Evolutionary conservation across 139 green algal genomes (phyloP).

Genomic region (Tetraselmis striata): DNA sequence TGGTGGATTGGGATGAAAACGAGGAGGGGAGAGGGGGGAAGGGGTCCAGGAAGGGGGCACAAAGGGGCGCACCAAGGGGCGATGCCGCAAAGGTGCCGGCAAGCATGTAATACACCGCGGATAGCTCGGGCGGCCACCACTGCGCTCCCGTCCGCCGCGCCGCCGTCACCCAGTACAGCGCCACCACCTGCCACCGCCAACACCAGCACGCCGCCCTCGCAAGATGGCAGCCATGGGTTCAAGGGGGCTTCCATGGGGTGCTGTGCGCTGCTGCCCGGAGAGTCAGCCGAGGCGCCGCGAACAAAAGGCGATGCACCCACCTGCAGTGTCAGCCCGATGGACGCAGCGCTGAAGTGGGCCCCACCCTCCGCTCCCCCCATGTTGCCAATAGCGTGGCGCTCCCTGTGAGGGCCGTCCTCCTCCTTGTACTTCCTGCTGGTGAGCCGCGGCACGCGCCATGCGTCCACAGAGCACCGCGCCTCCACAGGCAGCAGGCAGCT

Average conservation of each 20-base stretch:
- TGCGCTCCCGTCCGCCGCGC: neutral
- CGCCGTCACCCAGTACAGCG: neutral
- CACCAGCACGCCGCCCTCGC: neutral
- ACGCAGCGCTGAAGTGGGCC: neutral
- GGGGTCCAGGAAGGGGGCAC: too few relatives aligned
- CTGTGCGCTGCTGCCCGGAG: too few relatives aligned
- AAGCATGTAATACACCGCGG: neutral
- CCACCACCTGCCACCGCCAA: neutral
- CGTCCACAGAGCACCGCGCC: neutral
- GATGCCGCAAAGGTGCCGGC: neutral
- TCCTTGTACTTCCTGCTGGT: neutral
- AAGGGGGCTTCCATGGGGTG: too few relatives aligned
- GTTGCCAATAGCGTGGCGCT: neutral
- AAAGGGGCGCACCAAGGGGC: neutral
- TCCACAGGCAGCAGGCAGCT: neutral
- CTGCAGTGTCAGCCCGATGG: neutral
- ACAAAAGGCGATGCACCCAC: too few relatives aligned
- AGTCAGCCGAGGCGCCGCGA: too few relatives aligned
- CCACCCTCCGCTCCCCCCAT: neutral
- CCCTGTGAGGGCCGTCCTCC: neutral
- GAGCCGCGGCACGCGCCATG: neutral
- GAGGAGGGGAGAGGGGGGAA: too few relatives aligned
- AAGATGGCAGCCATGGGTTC: too few relatives aligned
- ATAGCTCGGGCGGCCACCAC: neutral
- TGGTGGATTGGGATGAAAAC: too few relatives aligned